phyloP scores from a whole-genome alignment of 495 filamentous ascomycete genomes.

The Aspergillus steynii region DNA sequence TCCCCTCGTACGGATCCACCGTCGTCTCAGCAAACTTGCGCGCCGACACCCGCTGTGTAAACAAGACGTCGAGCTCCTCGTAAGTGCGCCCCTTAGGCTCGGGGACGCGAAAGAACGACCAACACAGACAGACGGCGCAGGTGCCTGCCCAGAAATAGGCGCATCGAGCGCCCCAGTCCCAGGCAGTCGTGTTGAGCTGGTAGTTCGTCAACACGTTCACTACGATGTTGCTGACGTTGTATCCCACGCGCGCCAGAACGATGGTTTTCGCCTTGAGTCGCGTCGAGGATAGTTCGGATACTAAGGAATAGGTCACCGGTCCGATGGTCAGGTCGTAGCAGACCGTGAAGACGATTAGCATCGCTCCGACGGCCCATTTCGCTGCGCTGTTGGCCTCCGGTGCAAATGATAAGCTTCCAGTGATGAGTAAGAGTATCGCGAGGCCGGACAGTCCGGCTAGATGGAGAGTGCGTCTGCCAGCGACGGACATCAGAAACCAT shows the following conservation, averaged over 20 bases:
- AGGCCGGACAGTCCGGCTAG: constrained; percentile 60
- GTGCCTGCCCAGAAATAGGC: constrained; percentile 71
- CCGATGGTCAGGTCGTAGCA: constrained; percentile 69
- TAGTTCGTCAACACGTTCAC: constrained; percentile 65
- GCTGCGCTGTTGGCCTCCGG: constrained; percentile 38
- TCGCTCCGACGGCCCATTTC: constrained; percentile 41
- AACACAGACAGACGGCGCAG: constrained; percentile 63
- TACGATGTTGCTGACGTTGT: constrained; percentile 65
- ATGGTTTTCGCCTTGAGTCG: constrained; percentile 69
- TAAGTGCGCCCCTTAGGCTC: constrained; percentile 65
- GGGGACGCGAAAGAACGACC: constrained; percentile 66
- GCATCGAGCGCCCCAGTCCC: constrained; percentile 65
- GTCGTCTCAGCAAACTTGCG: constrained; percentile 56
- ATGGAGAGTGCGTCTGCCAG: constrained; percentile 66
- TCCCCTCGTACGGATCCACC: constrained; percentile 49
- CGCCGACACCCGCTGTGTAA: constrained; percentile 53
- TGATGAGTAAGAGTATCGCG: constrained; percentile 57
- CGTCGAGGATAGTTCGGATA: constrained; percentile 65
- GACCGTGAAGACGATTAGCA: constrained; percentile 65
- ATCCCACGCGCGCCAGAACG: constrained; percentile 60
- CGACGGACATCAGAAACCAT: constrained; percentile 63
- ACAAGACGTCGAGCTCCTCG: constrained; percentile 50
- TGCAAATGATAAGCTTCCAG: constrained; percentile 64
- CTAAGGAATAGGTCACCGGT: constrained; percentile 70
- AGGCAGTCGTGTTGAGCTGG: constrained; percentile 63